Conservation (phyloP, 2,329 filamentous ascomycete genomes). For the Cercospora nicotianae region DNA sequence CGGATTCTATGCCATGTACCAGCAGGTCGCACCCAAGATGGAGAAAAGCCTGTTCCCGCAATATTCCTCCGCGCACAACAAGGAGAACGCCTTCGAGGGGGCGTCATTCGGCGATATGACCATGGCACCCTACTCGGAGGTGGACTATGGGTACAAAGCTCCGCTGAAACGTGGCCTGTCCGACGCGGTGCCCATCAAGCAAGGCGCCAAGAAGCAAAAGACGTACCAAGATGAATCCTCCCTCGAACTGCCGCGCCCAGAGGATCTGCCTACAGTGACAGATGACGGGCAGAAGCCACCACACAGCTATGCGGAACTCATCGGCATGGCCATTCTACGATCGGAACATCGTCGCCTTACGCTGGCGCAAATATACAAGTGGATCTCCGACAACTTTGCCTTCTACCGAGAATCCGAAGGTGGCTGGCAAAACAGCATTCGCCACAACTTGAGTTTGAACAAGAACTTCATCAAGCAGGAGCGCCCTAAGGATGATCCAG, state of each 20-base stretch:
- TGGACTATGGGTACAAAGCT: constrained; percentile 47
- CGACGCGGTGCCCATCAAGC: constrained; percentile 62
- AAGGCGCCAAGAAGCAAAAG: constrained; percentile 64
- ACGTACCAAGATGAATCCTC: constrained; percentile 51
- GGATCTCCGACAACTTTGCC: constrained; percentile 92
- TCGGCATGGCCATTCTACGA: constrained; percentile 93
- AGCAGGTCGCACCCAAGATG: constrained; percentile 29
- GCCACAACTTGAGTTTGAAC: constrained; percentile 94
- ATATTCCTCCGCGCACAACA: constrained; percentile 18
- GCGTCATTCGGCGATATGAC: constrained; percentile 43
- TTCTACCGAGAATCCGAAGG: constrained; percentile 84
- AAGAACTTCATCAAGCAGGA: constrained; percentile 97
- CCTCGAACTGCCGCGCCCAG: constrained; percentile 62
- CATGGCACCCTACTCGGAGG: constrained; percentile 42
- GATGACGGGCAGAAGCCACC: constrained; percentile 88
- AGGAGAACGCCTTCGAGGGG: constrained; percentile 29
- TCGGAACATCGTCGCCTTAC: constrained; percentile 81
- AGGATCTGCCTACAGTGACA: constrained; percentile 76
- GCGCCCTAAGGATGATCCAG: constrained; percentile 92
- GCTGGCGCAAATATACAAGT: constrained; percentile 95
- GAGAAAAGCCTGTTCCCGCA: constrained; percentile 23
- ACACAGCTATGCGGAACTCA: constrained; percentile 91
- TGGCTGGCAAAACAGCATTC: constrained; percentile 98
- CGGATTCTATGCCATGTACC: constrained; percentile 40
- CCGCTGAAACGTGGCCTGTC: constrained; percentile 62